Percentiles rank a stretch among this genome's conserved stretches.
These are phyloP conservation scores for Cichorium intybus DNA, from an alignment of 140 eudicot species.

Conservation along the genomic window DNA sequence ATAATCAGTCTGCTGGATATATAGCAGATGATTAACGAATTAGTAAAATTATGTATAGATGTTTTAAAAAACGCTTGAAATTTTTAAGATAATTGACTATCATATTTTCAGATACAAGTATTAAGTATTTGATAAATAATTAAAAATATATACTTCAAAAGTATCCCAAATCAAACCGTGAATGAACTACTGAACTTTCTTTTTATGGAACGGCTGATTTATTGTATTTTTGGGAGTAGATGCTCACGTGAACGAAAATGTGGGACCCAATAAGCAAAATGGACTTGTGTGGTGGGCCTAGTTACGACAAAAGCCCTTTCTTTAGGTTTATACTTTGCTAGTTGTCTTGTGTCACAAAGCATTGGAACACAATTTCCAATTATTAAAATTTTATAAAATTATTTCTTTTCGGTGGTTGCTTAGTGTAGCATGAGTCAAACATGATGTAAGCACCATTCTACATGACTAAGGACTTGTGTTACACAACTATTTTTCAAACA, in stretches of 20 bases:
- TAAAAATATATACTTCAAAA: background rate
- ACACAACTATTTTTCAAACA: background rate
- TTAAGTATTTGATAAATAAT: background rate
- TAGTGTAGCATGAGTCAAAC: conserved; percentile 52
- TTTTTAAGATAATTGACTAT: too few species aligned
- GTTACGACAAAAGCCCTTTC: conserved; percentile 30
- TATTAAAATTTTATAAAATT: background rate
- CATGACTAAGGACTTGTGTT: background rate
- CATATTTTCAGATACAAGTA: too few species aligned
- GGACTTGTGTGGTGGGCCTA: conserved; percentile 27
- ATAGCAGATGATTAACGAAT: too few species aligned
- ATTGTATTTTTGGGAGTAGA: conserved; percentile 15
- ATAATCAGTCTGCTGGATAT: too few species aligned
- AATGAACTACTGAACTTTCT: conserved; percentile 13
- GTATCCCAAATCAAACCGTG: background rate
- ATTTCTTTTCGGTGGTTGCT: conserved; percentile 38
- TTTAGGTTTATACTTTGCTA: conserved; percentile 25
- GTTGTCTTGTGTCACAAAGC: conserved; percentile 40
- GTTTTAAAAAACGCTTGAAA: too few species aligned
- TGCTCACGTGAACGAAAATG: conserved; percentile 49
- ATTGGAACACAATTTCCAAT: conserved; percentile 18
- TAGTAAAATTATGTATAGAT: too few species aligned
- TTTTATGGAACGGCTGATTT: conserved; percentile 15
- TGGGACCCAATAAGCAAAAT: conserved; percentile 26
- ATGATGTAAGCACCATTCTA: conserved; percentile 45